Evolutionary conservation across 169 alveolate genomes (phyloP), one percentile per base, ranked within the genome.

Genomic region (Eimeria necatrix): DNA sequence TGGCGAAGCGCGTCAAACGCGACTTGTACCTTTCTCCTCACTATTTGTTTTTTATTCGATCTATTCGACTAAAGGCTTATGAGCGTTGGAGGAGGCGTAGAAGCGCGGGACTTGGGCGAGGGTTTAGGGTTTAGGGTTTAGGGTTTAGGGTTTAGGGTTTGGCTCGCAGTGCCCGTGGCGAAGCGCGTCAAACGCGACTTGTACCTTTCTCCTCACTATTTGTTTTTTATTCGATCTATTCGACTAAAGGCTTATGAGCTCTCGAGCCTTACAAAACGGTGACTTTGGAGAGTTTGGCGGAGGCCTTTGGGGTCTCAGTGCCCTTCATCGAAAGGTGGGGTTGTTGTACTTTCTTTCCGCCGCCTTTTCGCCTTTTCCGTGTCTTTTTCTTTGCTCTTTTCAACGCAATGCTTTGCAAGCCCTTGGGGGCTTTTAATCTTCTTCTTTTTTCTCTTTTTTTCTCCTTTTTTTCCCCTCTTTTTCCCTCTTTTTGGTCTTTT

Each of bases 261-360:
- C 96, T 99, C 89, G 99, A 98, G 92, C 98, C 99, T 18, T 99
- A 98, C 96, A 98, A 98, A 95, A 97, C 99, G 32, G 99, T 99
- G 32, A 98, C 99, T 6, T 95, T 99, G 61, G 98, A 98, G 71
- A 98, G 97, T 95, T 98, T 99, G 99, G 99, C 99, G 6, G 95
- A 96, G 61, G 98, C 99, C 46, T 99, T 99, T 97, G 99, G 99
- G 56, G 99, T 99, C 20, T 95, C 98, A 32, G 95, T 97, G 12
- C 98, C 97, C 74, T 99, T 99, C 96, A 96, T 99, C 18, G 99
- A 99, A 96, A 97, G 18, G 95, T 91, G n/a, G 68, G 9, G 16
- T 56, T 10, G 68, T 10, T 9, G n/a, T 16, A 16, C 16, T 56
- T 56, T 16, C 16, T 56, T 16, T 56, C 16, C 16, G 9, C 68